phyloP scores from a whole-genome alignment of 495 filamentous ascomycete species.

The Elasticomyces elasticus region DNA sequence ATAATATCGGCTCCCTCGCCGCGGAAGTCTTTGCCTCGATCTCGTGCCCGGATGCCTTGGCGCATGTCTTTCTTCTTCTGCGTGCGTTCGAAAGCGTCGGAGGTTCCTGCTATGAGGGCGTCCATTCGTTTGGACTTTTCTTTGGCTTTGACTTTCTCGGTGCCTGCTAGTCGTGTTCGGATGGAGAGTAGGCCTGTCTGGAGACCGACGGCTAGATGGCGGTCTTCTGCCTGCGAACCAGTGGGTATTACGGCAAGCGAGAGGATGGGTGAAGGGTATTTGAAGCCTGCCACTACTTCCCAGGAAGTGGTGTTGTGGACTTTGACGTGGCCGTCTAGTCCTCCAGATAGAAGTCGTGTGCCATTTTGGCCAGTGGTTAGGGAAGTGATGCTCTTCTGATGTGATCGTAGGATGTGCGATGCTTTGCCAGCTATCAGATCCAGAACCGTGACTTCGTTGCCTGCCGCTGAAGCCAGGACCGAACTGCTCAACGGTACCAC shows the following conservation, averaged over 20 bases:
- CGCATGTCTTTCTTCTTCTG: conserved; percentile 52
- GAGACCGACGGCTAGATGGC: conserved; percentile 89
- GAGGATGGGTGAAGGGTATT: conserved; percentile 84
- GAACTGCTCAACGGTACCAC: conserved; percentile 82
- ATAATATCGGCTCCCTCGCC: conserved; percentile 82
- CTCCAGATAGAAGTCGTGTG: conserved; percentile 71
- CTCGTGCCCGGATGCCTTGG: conserved; percentile 20
- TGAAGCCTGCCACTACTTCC: conserved; percentile 85
- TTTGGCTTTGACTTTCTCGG: conserved; percentile 65
- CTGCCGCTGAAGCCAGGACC: conserved; percentile 72
- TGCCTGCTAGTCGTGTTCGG: conserved; percentile 72
- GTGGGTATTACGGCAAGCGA: conserved; percentile 64
- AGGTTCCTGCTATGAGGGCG: conserved; percentile 66
- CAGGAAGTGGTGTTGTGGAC: conserved; percentile 83
- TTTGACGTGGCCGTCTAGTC: conserved; percentile 91
- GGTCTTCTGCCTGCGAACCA: conserved; percentile 59
- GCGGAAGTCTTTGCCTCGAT: conserved; percentile 68
- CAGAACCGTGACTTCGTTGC: conserved; percentile 83
- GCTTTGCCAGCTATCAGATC: conserved; percentile 89
- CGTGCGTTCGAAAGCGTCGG: conserved; percentile 57
- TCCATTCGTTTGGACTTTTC: conserved; percentile 80
- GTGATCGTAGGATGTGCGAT: conserved; percentile 73
- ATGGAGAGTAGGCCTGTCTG: conserved; percentile 81
- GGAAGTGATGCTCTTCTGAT: conserved; percentile 94
- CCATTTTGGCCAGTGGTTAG: conserved; percentile 68